Percentiles rank a stretch among this genome's conserved stretches.
Evolutionary conservation across 2,329 filamentous ascomycete species (phyloP).

Genomic region (Scedosporium apiospermum): DNA sequence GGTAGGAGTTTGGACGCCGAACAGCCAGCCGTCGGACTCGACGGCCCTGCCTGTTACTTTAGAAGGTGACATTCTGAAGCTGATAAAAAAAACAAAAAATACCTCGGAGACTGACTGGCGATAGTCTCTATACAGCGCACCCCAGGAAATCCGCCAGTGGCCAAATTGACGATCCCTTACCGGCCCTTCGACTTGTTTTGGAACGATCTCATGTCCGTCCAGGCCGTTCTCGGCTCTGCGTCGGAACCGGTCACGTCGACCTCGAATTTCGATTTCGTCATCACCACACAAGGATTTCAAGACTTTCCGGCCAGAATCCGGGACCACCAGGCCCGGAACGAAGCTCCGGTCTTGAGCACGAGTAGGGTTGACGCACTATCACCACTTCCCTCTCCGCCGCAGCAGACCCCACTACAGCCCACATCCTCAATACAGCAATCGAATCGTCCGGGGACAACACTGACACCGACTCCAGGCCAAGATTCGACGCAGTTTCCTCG

Average conservation of each 20-base stretch:
- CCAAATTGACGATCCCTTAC: background rate
- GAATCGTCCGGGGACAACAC: background rate
- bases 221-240: background rate
- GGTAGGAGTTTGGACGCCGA: background rate
- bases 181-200: background rate
- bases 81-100: too few relatives aligned
- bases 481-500: background rate
- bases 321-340: background rate
- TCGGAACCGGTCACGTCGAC: background rate
- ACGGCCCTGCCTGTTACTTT: background rate
- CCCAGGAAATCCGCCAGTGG: background rate
- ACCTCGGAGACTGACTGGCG: too few relatives aligned
- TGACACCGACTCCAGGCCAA: background rate
- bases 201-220: background rate
- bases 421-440: background rate
- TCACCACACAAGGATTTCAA: background rate
- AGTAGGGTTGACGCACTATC: background rate
- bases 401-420: background rate
- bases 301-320: background rate
- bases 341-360: background rate
- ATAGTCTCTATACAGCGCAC: background rate
- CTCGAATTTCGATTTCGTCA: background rate
- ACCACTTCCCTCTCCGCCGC: background rate
- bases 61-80: too few relatives aligned
- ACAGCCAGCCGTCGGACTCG: background rate